phyloP scores from a whole-genome alignment of 208 protist genomes.

The Crithidia mellificae region DNA sequence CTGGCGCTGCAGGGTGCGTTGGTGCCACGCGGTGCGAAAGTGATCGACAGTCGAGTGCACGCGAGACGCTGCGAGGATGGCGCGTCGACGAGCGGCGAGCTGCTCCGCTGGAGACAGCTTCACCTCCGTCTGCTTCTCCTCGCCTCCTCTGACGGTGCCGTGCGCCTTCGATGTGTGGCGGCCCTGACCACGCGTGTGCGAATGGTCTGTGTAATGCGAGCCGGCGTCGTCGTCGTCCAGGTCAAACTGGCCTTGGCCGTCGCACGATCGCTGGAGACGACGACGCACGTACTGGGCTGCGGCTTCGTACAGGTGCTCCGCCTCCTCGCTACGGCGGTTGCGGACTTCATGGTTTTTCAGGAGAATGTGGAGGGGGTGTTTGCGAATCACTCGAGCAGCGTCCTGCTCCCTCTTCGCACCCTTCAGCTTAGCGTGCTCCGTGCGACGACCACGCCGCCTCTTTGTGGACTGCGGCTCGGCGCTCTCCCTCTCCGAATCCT shows the following conservation, averaged over 20 bases:
- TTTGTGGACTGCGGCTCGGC: not conserved
- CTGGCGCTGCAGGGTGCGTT: not conserved
- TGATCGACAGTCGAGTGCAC: constrained; percentile 26
- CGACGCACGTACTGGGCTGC: constrained; percentile 3
- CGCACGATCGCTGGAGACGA: constrained; percentile 1
- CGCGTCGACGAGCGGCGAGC: constrained; percentile 23
- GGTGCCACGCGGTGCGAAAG: constrained; percentile 20
- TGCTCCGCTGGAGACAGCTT: not conserved
- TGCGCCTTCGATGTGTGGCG: not conserved
- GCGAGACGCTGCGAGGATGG: constrained; percentile 16
- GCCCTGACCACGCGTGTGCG: not conserved
- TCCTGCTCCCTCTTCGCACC: constrained; percentile 5
- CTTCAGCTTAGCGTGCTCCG: not conserved
- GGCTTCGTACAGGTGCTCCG: not conserved
- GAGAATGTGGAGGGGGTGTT: not conserved
- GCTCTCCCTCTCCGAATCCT: not conserved
- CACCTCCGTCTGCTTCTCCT: not conserved
- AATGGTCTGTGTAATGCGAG: no score
- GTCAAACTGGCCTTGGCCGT: not conserved
- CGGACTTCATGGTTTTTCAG: not conserved
- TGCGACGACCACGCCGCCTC: not conserved
- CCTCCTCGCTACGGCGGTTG: not conserved
- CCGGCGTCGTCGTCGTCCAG: not conserved
- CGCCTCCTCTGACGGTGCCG: not conserved
- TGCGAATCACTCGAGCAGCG: not conserved